phyloP scores from a whole-genome alignment of 352 stramenopile genomes.

The Phytophthora uliginosa region DNA sequence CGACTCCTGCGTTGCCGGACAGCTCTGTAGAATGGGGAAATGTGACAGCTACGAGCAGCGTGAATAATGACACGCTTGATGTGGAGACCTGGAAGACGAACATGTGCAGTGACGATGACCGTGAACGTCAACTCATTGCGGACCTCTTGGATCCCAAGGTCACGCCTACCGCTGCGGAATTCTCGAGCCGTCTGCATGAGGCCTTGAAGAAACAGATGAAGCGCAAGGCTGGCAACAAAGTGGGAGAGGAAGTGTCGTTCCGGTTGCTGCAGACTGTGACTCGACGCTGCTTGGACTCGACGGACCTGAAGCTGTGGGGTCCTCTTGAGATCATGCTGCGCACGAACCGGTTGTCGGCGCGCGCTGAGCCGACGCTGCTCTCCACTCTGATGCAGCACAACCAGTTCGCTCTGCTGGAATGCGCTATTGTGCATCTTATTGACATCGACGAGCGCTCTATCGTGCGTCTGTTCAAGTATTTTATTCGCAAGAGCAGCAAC shows the following conservation, averaged over 20 bases:
- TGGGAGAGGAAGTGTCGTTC: constrained; percentile 50
- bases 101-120: constrained; percentile 57
- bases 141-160: constrained; percentile 55
- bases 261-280: constrained; percentile 70
- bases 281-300: constrained; percentile 65
- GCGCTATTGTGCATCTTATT: constrained; percentile 67
- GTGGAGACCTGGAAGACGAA: constrained; percentile 56
- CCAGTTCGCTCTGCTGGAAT: constrained; percentile 74
- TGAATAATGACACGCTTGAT: constrained; percentile 44
- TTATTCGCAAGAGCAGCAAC: constrained; percentile 69
- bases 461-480: constrained; percentile 80
- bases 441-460: constrained; percentile 85
- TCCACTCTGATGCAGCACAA: constrained; percentile 73
- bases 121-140: constrained; percentile 65
- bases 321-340: constrained; percentile 61
- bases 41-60: constrained; percentile 37
- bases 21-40: constrained; percentile 53
- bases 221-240: constrained; percentile 23
- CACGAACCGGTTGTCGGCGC: constrained; percentile 71
- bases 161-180: constrained; percentile 51
- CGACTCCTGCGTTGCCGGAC: constrained; percentile 52
- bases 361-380: constrained; percentile 69
- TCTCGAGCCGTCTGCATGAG: constrained; percentile 61
- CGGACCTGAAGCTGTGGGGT: constrained; percentile 62
- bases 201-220: constrained; percentile 49